Base-by-base conservation (phyloP, 2,329 filamentous ascomycete species). In the Delphinella strobiligena region DNA sequence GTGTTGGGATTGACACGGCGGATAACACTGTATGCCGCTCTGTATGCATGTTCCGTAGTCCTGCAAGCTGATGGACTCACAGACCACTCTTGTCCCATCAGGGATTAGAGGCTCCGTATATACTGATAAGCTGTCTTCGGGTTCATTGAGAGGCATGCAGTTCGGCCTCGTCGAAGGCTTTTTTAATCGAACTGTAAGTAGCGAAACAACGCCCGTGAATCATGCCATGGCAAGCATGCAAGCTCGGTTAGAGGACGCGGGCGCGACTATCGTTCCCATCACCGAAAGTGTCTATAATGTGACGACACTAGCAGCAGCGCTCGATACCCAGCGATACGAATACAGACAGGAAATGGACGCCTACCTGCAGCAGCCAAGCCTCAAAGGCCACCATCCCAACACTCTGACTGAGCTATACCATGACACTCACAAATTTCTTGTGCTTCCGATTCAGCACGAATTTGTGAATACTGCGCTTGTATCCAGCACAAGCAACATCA, bases 321-420 rank as follows among this genome's bases (percentile, higher is more conserved):
- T 73, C 12, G 78, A 81, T 48, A 73, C 75, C 1, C 78, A 82
- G 48, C 64, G 63, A 8, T 76, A 64, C 50, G 78, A 82, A 49
- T 78, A 72, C 51, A 66, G 69, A 12, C 63, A 77, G 49, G 51
- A 59, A 16, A 63, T 80, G 47, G 62, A 78, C 42, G 44, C 53
- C 1, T 81, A 82, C 50, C 65, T 82, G 0, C 58, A 64, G 19
- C 60, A 61, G 2, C 47, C 63, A 1, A 56, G 55, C 16, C 59
- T 70, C 1, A 47, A 44, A 2, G 68, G 71, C 3, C 36, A 51
- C 2, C 66, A 63, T 27, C 68, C 72, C 0, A 43, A 42, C 0
- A 67, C 60, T 2, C 63, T 78, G 7, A 48, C 57, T 3, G 64
- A 72, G 4, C 55, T 80, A 0, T 75, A 72, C 48, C 15, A 16